Evolutionary conservation across 306 rosid species (phyloP), one percentile per base, ranked within the genome.

Genomic region (Gleditsia sinensis): DNA sequence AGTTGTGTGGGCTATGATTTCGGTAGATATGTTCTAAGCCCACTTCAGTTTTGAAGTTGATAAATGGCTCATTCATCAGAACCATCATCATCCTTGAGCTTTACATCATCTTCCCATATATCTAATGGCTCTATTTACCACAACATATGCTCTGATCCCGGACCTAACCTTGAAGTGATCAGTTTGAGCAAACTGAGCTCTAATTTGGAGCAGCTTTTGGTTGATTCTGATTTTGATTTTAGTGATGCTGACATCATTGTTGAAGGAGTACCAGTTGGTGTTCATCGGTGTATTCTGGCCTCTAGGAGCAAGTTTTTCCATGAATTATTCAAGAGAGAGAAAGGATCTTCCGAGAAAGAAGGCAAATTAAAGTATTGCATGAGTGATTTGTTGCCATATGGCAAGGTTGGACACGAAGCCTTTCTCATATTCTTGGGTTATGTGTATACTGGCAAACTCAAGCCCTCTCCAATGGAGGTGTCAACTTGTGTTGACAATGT

Each of bases 21-120:
- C 42, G 34, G 25, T 67, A 42, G 68, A 50, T 17, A 64, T 65
- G 58, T 34, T 19, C 6, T 66, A 76, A 27, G 30, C 1, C 58
- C 69, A n/a, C 9, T 33, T 53, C 6, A 75, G 69, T 54, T 80
- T 43, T 55, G 28, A 21, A 56, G 4, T 77, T 27, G 28, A 69
- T 40, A 33, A 71, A 91, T 91, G 98, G 97, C 92, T 61, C 64
- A 64, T 74, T 90, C 93, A 17, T 49, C 80, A 19, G 99, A 92
- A 76, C 96, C 93, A 24, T 90, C 99, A 5, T 87, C 97, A 14
- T 92, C 99, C 75, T 77, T 94, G 83, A 94, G 97, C 88, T 88
- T 87, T 59, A 88, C 96, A 23, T 91, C 96, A 39, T 83, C 95
- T 75, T 87, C 98, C 56, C 78, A 73, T 54, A 39, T 86, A 58